These are phyloP conservation scores for Mycocentrospora acerina DNA, from an alignment of 2,329 filamentous ascomycete species.

Conservation along the genomic window DNA sequence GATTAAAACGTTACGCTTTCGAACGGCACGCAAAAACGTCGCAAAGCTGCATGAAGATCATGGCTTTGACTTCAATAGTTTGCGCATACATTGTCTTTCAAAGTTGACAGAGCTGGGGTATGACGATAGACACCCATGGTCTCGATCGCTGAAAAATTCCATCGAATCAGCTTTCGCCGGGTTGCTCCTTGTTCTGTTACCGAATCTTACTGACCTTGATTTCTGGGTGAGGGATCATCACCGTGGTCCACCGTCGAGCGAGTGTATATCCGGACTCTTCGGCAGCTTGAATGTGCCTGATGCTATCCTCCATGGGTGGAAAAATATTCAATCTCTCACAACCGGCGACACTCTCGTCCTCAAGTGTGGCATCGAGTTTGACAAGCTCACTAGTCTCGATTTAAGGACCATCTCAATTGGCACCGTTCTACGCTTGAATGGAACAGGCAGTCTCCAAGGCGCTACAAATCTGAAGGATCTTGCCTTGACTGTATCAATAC, in stretches of 20 bases:
- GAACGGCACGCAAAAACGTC: constrained; percentile 17
- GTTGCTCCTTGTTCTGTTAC: constrained; percentile 18
- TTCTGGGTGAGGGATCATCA: constrained; percentile 22
- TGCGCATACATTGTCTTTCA: constrained; percentile 13
- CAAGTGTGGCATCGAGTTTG: constrained; percentile 14
- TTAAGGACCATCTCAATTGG: constrained; percentile 16
- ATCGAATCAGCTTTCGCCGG: constrained; percentile 28
- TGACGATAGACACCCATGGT: constrained; percentile 14
- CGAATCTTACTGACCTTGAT: constrained; percentile 21
- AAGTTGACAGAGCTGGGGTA: constrained; percentile 14
- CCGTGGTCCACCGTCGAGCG: constrained; percentile 15
- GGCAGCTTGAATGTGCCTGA: constrained; percentile 13
- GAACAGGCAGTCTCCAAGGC: constrained; percentile 21
- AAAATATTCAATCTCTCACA: constrained; percentile 12
- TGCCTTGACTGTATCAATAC: constrained; percentile 13
- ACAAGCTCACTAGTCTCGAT: constrained; percentile 15
- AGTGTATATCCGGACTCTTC: constrained; percentile 23
- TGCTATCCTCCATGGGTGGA: constrained; percentile 5
- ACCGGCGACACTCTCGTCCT: constrained; percentile 17
- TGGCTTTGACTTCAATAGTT: constrained; percentile 10
- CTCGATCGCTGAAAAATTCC: constrained; percentile 17
- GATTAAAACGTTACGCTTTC: constrained; percentile 17
- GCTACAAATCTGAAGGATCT: constrained; percentile 16
- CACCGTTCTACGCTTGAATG: constrained; percentile 21
- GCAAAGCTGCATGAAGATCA: constrained; percentile 13